A percentile compares a stretch with the other conserved stretches of the same genome.
These are phyloP conservation scores for Cutaneotrichosporon curvatum DNA, from an alignment of 1,284 basidiomycete genomes.

Conservation along the genomic window DNA sequence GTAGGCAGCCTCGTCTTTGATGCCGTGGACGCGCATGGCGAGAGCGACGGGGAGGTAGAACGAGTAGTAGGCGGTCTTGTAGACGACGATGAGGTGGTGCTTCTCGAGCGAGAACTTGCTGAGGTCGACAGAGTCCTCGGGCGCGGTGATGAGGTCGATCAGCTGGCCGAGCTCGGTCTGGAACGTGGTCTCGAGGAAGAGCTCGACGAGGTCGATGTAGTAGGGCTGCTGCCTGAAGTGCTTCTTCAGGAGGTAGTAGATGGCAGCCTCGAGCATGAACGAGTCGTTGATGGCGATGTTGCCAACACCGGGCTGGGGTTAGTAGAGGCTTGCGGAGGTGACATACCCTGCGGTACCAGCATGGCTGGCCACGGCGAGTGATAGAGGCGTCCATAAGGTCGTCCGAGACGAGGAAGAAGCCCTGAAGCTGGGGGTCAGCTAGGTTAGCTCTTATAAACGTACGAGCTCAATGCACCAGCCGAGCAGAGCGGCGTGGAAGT, in stretches of 20 bases:
- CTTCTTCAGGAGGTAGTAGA: slow-evolving; percentile 82
- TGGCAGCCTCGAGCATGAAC: slow-evolving; percentile 92
- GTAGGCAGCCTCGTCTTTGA: slow-evolving; percentile 67
- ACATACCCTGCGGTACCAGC: slow-evolving; percentile 74
- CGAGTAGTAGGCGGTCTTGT: slow-evolving; percentile 97
- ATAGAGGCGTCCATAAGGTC: slow-evolving; percentile 95
- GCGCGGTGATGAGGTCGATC: slow-evolving; percentile 90
- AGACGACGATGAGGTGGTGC: slow-evolving; percentile 91
- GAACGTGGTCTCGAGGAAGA: slow-evolving; percentile 88
- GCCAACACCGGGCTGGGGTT: slow-evolving; percentile 55
- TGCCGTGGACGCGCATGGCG: slow-evolving; percentile 70
- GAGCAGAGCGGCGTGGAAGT: slow-evolving; percentile 78
- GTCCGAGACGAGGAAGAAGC: slow-evolving; percentile 94
- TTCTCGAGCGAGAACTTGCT: slow-evolving; percentile 73
- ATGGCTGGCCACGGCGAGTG: slow-evolving; percentile 95
- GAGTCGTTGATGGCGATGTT: slow-evolving; percentile 94
- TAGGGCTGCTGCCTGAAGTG: slow-evolving; percentile 77
- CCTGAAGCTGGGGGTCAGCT: slow-evolving; percentile 67
- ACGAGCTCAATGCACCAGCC: slow-evolving; percentile 97
- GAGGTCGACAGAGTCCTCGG: slow-evolving; percentile 81
- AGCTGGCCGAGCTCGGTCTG: slow-evolving; percentile 95
- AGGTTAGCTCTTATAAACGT: slow-evolving; percentile 38
- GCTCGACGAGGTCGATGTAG: slow-evolving; percentile 82
- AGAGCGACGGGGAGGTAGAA: slow-evolving; percentile 98
- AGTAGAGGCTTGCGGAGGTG: not conserved